Percentiles rank a stretch among this genome's conserved stretches.
Conservation (phyloP, 1,284 basidiomycete genomes). For the Fomitopsis pinicola region DNA sequence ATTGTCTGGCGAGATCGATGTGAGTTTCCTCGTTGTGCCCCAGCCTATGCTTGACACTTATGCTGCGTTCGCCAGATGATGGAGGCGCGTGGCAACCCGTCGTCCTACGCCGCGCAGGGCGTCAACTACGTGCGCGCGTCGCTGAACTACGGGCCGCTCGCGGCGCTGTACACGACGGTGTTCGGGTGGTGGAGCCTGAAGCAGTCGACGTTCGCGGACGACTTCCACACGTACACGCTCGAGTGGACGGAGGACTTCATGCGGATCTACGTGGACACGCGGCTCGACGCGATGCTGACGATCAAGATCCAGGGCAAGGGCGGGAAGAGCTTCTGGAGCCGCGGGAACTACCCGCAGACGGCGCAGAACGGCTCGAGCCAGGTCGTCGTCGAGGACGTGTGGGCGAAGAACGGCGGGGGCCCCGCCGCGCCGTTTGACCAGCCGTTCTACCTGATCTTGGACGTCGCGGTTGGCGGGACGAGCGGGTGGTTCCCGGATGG, state of each 20-base stretch:
- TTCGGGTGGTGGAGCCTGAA: constrained; percentile 71
- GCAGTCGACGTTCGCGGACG: constrained; percentile 55
- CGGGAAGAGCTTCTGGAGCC: constrained; percentile 36
- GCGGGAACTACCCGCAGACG: constrained; percentile 30
- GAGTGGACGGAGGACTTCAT: constrained; percentile 79
- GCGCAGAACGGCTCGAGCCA: constrained; percentile 45
- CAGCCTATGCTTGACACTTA: neutral
- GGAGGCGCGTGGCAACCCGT: constrained; percentile 64
- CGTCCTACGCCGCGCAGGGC: constrained; percentile 60
- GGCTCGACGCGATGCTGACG: constrained; percentile 44
- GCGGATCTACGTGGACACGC: constrained; percentile 47
- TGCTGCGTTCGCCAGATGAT: constrained; percentile 46
- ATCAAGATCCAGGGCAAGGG: constrained; percentile 33
- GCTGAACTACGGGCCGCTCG: constrained; percentile 75
- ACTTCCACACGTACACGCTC: constrained; percentile 71
- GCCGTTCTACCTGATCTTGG: constrained; percentile 76
- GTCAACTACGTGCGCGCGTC: constrained; percentile 69
- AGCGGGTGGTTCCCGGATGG: constrained; percentile 87
- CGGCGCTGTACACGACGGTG: constrained; percentile 47
- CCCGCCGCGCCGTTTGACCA: constrained; percentile 77
- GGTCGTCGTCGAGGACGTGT: constrained; percentile 46
- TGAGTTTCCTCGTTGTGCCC: constrained; percentile 21
- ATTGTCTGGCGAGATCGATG: constrained; percentile 70
- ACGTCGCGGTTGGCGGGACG: constrained; percentile 80
- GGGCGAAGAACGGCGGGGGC: constrained; percentile 37